These are phyloP conservation scores for Talaromyces wortmannii DNA, from an alignment of 495 filamentous ascomycete species.

Conservation along the genomic window DNA sequence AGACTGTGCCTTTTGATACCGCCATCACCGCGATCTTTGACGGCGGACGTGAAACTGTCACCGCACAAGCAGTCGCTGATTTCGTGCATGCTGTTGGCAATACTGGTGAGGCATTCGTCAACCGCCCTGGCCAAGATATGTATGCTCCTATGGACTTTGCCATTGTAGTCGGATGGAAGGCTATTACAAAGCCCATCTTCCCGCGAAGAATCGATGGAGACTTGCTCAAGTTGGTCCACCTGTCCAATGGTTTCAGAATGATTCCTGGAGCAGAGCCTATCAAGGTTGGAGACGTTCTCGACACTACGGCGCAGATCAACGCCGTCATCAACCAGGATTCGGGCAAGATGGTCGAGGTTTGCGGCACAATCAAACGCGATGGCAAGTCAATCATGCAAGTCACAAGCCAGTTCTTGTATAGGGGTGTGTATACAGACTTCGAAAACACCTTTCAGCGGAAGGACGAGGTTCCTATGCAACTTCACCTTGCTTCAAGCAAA, in stretches of 20 bases:
- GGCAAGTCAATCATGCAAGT: slow-evolving; percentile 95
- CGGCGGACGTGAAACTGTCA: slow-evolving; percentile 79
- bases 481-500: slow-evolving; percentile 77
- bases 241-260: slow-evolving; percentile 98
- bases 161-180: slow-evolving; percentile 98
- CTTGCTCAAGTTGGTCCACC: slow-evolving; percentile 86
- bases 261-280: slow-evolving; percentile 89
- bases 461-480: slow-evolving; percentile 89
- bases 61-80: slow-evolving; percentile 87
- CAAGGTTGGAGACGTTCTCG: slow-evolving; percentile 87
- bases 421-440: slow-evolving; percentile 84
- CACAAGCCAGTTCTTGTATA: slow-evolving; percentile 94
- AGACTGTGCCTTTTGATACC: slow-evolving; percentile 74
- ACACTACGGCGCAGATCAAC: slow-evolving; percentile 93
- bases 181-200: slow-evolving; percentile 98
- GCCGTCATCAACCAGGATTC: slow-evolving; percentile 97
- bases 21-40: slow-evolving; percentile 80
- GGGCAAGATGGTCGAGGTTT: slow-evolving; percentile 99
- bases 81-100: slow-evolving; percentile 98
- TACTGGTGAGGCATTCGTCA: slow-evolving; percentile 97
- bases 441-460: slow-evolving; percentile 99
- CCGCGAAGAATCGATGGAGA: slow-evolving; percentile 91
- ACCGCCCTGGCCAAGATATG: slow-evolving; percentile 89
- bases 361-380: slow-evolving; percentile 86
- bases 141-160: slow-evolving; percentile 98